Evolutionary conservation across 2,329 filamentous ascomycete genomes (phyloP), one percentile per base, ranked within the genome.

Genomic region (Aspergillus luchuensis): DNA sequence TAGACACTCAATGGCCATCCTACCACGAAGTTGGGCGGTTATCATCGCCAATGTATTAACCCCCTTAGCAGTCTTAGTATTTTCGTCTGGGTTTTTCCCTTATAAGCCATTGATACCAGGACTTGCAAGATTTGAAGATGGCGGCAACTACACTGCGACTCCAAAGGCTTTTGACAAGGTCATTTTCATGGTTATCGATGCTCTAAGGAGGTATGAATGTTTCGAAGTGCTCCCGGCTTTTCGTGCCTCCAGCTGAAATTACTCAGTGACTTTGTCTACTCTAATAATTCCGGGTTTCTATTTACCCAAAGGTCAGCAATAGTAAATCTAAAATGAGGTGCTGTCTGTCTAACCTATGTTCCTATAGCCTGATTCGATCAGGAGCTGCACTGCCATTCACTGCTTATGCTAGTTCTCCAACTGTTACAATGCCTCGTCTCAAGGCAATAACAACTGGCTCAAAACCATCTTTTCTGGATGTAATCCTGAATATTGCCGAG

Each of bases 371-470:
- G 66, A 96, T 98, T 72, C 87, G 89, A 71, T 83, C 88, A 76
- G 94, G 94, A 61, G 84, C 85, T 60, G 96, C 95, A 6, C 82
- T 98, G 39, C 95, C 95, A 3, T 99, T 96, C 74, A 99, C 95
- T 33, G 94, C 94, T 36, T 90, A 97, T 83, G 95, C 95, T 17
- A 90, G 91, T n/a, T 92, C 96, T 55, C 95, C 95, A 2, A 99
- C 95, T 7, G 94, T 99, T 63, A 99, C 95, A 17, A 98, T 99
- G 95, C 95, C 95, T 45, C 89, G 94, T 63, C 88, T 99, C 70
- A 99, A 99, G 79, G 92, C 95, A 52, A 92, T 99, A 65, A 99
- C 95, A 0, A 98, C 95, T 1, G 95, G 95, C 63, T 97, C 94
- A 1, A 95, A 97, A n/a, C 95, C 95, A 3, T 98, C 94, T 2